Base-by-base conservation (phyloP, 2,329 filamentous ascomycete species). In the Colletotrichum spinosum region DNA sequence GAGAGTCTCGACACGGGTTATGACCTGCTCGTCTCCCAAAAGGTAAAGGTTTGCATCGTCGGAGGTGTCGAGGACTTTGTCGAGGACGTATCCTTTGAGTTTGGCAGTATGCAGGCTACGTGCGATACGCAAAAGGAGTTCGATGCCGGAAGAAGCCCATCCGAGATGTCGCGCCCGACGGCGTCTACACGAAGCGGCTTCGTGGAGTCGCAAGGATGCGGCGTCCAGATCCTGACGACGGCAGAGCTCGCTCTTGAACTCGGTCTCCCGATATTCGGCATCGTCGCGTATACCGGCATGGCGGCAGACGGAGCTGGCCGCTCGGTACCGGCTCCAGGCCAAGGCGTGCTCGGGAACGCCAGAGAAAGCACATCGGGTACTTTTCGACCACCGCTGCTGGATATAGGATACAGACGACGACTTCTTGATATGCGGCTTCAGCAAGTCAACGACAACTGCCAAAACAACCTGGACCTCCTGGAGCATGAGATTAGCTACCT, bases 361-460 rank as follows among this genome's bases (percentile, higher is more conserved):
- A 66, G 70, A 68, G 96, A 99, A 45, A 57, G 7, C 59, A 54
- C 25, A 95, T 94, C 77, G 97, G 25, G 25, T 95, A 86, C 93
- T 94, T 41, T 97, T 25, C 25, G 25, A 25, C 25, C 94, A 57
- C 96, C 96, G 68, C 87, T 99, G 63, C 88, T 99, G 42, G 96
- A 99, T 77, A 97, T 99, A 80, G 97, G 96, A 78, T 98, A 99
- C 84, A 91, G 96, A 68, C 93, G 92, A 73, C 90, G 95, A 74
- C 96, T 98, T 82, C 91, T 99, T 74, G 93, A 97, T 74, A 88
- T 96, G 61, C 92, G 95, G 78, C 94, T 92, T 83, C 92, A 90
- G 81, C 92, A 97, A 79, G 96, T 99, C 83, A 94, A 93, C 10
- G 68, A 70, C 50, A 69, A 63, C 38, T 61, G 42, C 33, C 51